Percentiles rank a stretch among this genome's conserved stretches.
Evolutionary conservation across 495 filamentous ascomycete species (phyloP).

Genomic region (Daldinia caldariorum): DNA sequence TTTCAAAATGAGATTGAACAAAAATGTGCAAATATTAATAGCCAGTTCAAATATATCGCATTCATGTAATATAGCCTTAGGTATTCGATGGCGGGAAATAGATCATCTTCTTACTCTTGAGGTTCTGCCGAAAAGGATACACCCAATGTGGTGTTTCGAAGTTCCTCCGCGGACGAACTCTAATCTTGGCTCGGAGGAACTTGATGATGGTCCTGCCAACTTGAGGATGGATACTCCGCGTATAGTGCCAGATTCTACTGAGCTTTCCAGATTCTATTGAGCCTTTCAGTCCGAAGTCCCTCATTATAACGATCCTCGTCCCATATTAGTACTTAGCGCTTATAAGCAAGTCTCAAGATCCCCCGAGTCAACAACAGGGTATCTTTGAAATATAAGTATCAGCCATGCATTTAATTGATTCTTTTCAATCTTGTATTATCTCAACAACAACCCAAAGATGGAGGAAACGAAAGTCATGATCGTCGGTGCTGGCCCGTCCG

Average conservation of each 20-base stretch:
- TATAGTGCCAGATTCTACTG: background rate
- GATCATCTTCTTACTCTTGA: background rate
- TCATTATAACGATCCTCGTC: background rate
- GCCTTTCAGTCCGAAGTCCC: background rate
- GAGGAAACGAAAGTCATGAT: slow-evolving; percentile 50
- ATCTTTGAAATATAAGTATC: background rate
- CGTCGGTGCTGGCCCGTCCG: slow-evolving; percentile 53
- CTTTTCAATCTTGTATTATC: background rate
- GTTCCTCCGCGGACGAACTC: slow-evolving; percentile 42
- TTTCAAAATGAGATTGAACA: background rate
- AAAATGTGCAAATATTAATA: background rate
- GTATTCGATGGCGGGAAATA: background rate
- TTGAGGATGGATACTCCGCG: too few relatives aligned
- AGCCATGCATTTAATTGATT: too few relatives aligned
- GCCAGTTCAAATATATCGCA: background rate
- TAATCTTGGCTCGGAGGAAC: slow-evolving; percentile 13
- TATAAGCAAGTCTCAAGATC: background rate
- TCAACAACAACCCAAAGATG: slow-evolving; percentile 2
- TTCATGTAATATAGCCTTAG: too few relatives aligned
- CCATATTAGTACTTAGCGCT: background rate
- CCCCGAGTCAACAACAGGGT: background rate
- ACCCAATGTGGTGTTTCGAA: background rate
- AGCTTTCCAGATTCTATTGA: background rate
- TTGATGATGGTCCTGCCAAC: background rate
- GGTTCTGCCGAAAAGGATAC: background rate